These are phyloP conservation scores for Cercospora zeina DNA, from an alignment of 2,329 filamentous ascomycete genomes.

Conservation along the genomic window DNA sequence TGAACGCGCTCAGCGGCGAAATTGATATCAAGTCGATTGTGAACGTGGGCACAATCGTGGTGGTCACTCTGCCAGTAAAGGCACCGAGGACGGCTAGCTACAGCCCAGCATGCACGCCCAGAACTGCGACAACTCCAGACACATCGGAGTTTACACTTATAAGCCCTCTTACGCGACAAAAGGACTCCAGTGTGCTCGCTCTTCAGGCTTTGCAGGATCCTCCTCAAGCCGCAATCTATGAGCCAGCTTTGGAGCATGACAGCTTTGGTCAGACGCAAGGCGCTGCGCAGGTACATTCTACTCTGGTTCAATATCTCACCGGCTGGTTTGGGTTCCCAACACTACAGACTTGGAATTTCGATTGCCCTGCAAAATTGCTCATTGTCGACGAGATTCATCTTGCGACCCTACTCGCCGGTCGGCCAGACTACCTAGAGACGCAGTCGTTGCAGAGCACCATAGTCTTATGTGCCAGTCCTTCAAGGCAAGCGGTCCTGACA, in stretches of 20 bases:
- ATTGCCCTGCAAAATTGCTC: conserved; percentile 27
- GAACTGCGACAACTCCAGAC: background rate
- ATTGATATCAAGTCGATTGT: conserved; percentile 53
- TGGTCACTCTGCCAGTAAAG: conserved; percentile 44
- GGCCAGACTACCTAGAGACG: conserved; percentile 24
- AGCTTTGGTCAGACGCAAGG: conserved; percentile 29
- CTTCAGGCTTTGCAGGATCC: conserved; percentile 46
- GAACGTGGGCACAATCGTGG: conserved; percentile 32
- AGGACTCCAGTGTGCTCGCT: conserved; percentile 45
- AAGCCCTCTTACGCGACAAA: conserved; percentile 30
- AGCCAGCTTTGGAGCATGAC: conserved; percentile 28
- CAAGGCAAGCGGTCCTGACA: conserved; percentile 30
- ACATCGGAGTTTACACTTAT: conserved; percentile 5
- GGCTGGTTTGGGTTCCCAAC: conserved; percentile 32
- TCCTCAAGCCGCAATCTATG: conserved; percentile 32
- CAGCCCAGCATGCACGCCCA: background rate
- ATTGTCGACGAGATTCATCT: conserved; percentile 34
- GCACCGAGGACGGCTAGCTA: conserved; percentile 30
- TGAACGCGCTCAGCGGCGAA: conserved; percentile 60
- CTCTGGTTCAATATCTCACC: conserved; percentile 29
- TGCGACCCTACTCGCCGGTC: conserved; percentile 24
- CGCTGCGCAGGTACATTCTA: conserved; percentile 27
- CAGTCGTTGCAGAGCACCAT: conserved; percentile 34
- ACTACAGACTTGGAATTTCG: conserved; percentile 31
- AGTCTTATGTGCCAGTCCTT: conserved; percentile 40